Evolutionary conservation across 2,329 filamentous ascomycete genomes (phyloP), one percentile per base, ranked within the genome.

Genomic region (Fusarium poae): DNA sequence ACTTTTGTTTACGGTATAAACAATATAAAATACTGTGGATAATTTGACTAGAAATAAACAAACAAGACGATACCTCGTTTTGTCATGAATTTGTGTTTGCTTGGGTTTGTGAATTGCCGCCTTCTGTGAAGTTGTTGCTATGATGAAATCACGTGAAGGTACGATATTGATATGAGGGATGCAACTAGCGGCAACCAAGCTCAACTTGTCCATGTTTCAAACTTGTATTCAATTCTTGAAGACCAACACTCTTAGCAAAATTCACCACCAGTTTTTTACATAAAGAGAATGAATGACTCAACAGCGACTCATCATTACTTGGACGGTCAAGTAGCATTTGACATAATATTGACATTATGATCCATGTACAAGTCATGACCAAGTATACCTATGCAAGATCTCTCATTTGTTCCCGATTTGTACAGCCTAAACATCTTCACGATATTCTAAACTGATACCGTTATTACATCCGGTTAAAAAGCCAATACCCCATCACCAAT

Each of bases 71-170:
- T 20, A 40, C 40, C 13, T 20, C 34, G 10, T 27, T 51, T 21
- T 16, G 15, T 23, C 21, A 9, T 40, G 48, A 39, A 21, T 29
- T 27, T 43, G 40, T 43, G 27, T 32, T 39, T 32, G 35, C 37
- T 23, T 34, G n/a, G 32, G 29, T n/a, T 66, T 55, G 61, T 69
- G 56, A 37, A 67, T 55, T 49, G 45, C 53, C 32, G 43, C 54
- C 57, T 55, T 45, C 44, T 27, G 49, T 59, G 20, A 39, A 55
- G 25, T 34, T 45, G 25, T 34, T 45, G 32, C 27, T 54, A 52
- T 55, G 46, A 70, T 61, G 25, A 18, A 51, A 51, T 70, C 67
- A 70, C 67, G 67, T 70, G 67, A 57, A 61, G 46, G 35, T 43
- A 27, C 23, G 21, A 51, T 63, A n/a, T 56, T 53, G 52, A 42